phyloP scores from a whole-genome alignment of 2,329 filamentous ascomycete genomes.

The Penicillium glabrum region DNA sequence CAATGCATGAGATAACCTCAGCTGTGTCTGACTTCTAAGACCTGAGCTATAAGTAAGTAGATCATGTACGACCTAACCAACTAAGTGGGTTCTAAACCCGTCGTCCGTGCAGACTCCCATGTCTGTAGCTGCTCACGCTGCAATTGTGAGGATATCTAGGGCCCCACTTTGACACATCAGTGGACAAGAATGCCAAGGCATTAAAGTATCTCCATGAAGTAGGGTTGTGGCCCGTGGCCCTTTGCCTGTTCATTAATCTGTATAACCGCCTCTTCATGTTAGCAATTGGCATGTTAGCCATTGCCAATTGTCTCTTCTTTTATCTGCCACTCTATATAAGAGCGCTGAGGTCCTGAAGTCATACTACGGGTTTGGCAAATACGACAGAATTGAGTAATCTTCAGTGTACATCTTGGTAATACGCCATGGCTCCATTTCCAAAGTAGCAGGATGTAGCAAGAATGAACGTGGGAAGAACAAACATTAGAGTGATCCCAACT shows the following conservation, averaged over 20 bases:
- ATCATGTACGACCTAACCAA: conserved; percentile 10
- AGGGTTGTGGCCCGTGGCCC: neutral
- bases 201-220: neutral
- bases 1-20: neutral
- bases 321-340: no score
- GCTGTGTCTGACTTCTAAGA: neutral
- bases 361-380: no score
- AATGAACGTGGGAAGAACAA: no score
- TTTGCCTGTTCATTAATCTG: neutral
- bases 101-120: conserved; percentile 14
- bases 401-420: no score
- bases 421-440: no score
- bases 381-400: no score
- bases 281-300: no score
- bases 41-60: neutral
- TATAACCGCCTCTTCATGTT: neutral
- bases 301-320: no score
- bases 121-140: conserved; percentile 2
- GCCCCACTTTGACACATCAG: conserved; percentile 7
- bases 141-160: conserved; percentile 1
- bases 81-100: conserved; percentile 7
- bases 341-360: no score
- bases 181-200: neutral
- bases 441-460: no score
- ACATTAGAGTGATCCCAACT: no score